A percentile compares a stretch with the other conserved stretches of the same genome.
These are phyloP conservation scores for Auricularia auricula-judae DNA, from an alignment of 768 basidiomycete species.

Conservation along the genomic window DNA sequence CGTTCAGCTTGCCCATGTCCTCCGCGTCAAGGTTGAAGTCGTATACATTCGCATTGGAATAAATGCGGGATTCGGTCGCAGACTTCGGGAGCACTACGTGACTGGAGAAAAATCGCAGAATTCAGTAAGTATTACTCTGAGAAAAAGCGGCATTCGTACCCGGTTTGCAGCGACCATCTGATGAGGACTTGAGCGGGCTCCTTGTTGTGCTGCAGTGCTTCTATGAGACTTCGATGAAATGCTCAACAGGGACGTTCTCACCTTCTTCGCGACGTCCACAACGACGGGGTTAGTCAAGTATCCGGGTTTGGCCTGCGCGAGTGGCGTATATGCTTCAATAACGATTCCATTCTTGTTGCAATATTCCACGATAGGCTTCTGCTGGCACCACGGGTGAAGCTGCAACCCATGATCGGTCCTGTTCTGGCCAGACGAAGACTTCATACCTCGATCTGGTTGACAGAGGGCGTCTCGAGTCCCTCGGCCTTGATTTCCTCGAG, in stretches of 20 bases:
- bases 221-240: neutral
- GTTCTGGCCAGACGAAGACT: neutral
- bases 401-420: neutral
- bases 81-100: constrained; percentile 80
- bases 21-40: constrained; percentile 58
- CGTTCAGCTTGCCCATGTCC: constrained; percentile 57
- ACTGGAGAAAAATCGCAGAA: constrained; percentile 25
- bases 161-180: constrained; percentile 33
- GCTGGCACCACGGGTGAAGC: constrained; percentile 28
- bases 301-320: constrained; percentile 15
- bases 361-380: constrained; percentile 24
- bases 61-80: constrained; percentile 55
- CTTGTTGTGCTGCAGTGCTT: constrained; percentile 15
- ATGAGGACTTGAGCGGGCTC: constrained; percentile 30
- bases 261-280: constrained; percentile 14
- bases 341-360: constrained; percentile 22
- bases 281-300: constrained; percentile 13
- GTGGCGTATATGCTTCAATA: constrained; percentile 29
- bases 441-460: constrained; percentile 17
- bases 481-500: constrained; percentile 11
- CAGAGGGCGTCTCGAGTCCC: constrained; percentile 11
- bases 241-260: constrained; percentile 2
- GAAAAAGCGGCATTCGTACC: constrained; percentile 13
- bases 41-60: constrained; percentile 61
- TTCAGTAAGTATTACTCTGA: neutral